Conservation (phyloP, 1,139 yeast species). For the Magnusiomyces fungicola region DNA sequence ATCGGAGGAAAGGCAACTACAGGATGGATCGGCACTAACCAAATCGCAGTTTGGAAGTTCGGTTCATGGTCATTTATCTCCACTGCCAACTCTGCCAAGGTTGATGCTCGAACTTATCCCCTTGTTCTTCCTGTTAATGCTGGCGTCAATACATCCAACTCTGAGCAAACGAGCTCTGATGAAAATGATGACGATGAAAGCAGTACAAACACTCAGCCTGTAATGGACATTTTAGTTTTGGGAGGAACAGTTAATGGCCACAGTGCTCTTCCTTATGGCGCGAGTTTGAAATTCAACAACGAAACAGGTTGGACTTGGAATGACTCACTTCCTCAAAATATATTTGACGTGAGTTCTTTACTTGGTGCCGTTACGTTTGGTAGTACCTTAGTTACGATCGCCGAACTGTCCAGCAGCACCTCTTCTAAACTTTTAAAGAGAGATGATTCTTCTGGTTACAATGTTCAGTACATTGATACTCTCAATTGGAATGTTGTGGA, state of each 20-base stretch:
- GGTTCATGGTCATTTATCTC: constrained; percentile 50
- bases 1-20: constrained; percentile 49
- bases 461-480: constrained; percentile 8
- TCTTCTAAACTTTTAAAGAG: constrained; percentile 5
- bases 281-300: constrained; percentile 32
- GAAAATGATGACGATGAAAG: constrained; percentile 12
- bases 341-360: constrained; percentile 18
- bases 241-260: constrained; percentile 38
- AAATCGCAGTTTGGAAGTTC: constrained; percentile 53
- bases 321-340: constrained; percentile 17
- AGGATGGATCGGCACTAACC: constrained; percentile 57
- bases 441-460: constrained; percentile 7
- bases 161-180: constrained; percentile 1
- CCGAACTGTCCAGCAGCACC: background rate
- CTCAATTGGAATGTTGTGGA: constrained; percentile 7
- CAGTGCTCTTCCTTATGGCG: constrained; percentile 38
- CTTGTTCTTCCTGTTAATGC: constrained; percentile 39
- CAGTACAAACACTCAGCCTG: background rate
- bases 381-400: constrained; percentile 35
- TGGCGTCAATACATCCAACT: constrained; percentile 24
- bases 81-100: constrained; percentile 26
- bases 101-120: constrained; percentile 44
- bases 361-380: constrained; percentile 38
- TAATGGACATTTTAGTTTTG: constrained; percentile 25
- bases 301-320: constrained; percentile 43